Evolutionary conservation across 768 basidiomycete genomes (phyloP).

Genomic region (Hypholoma fasciculare): DNA sequence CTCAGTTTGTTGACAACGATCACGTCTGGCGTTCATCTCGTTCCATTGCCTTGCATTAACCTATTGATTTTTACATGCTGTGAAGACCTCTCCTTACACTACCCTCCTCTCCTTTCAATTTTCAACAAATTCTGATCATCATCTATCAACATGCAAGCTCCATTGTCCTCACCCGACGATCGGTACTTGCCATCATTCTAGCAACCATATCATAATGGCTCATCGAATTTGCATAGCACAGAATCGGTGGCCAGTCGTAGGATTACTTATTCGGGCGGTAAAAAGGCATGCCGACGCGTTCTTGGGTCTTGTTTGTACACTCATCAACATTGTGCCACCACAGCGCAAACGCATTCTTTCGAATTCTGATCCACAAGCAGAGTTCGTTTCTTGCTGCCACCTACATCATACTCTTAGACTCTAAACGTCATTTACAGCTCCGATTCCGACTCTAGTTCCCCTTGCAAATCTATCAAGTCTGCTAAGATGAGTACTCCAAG

Average conservation of each 20-base stretch:
- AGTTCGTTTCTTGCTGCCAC: constrained; percentile 13
- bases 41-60: not conserved
- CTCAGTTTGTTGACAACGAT: constrained; percentile 6
- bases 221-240: constrained; percentile 4
- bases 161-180: constrained; percentile 15
- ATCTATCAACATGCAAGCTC: constrained; percentile 15
- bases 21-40: not conserved
- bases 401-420: not conserved
- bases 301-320: constrained; percentile 3
- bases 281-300: constrained; percentile 28
- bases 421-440: constrained; percentile 6
- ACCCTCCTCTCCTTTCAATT: not conserved
- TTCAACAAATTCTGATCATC: no score
- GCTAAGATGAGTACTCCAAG: constrained; percentile 14
- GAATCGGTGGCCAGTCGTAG: constrained; percentile 16
- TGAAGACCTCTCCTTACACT: not conserved
- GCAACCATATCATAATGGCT: constrained; percentile 5
- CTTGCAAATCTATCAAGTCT: constrained; percentile 9
- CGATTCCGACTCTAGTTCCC: constrained; percentile 18
- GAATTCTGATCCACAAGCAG: constrained; percentile 11
- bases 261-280: constrained; percentile 33
- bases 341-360: constrained; percentile 25
- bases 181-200: constrained; percentile 11
- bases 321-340: constrained; percentile 6
- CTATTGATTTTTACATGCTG: not conserved